Evolutionary conservation across 768 basidiomycete species (phyloP).

Genomic region (Hygrocybe coccinea): DNA sequence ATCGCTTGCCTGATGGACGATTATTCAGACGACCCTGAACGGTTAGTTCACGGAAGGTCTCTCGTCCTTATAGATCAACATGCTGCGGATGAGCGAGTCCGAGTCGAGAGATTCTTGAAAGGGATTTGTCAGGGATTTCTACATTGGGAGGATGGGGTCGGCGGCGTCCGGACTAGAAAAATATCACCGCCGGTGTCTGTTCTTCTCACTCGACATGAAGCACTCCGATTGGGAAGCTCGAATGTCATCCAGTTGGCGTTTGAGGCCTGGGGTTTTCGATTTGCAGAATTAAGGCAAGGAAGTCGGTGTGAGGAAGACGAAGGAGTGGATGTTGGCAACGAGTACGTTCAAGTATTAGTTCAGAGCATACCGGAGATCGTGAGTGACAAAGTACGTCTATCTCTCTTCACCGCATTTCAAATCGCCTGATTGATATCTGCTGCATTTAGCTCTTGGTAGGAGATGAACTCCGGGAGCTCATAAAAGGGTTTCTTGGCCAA

Average conservation of each 20-base stretch:
- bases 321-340: conserved; percentile 26
- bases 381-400: conserved; percentile 55
- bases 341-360: conserved; percentile 65
- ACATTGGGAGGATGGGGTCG: conserved; percentile 24
- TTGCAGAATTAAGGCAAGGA: conserved; percentile 32
- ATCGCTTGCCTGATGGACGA: conserved; percentile 62
- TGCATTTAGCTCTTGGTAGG: conserved; percentile 53
- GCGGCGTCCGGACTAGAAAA: conserved; percentile 36
- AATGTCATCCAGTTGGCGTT: conserved; percentile 45
- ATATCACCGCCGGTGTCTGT: conserved; percentile 55
- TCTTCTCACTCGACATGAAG: conserved; percentile 65
- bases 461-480: conserved; percentile 67
- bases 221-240: conserved; percentile 42
- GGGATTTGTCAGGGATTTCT: conserved; percentile 71
- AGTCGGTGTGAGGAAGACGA: conserved; percentile 22
- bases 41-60: conserved; percentile 15
- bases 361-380: conserved; percentile 64
- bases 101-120: conserved; percentile 78
- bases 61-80: conserved; percentile 93
- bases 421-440: background rate
- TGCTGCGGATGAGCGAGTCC: conserved; percentile 93
- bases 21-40: conserved; percentile 14
- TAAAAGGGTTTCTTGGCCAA: conserved; percentile 67
- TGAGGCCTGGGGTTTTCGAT: conserved; percentile 63
- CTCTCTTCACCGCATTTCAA: conserved; percentile 10